These are phyloP conservation scores for Cercospora sp. DNA, from an alignment of 2,329 filamentous ascomycete genomes.

Conservation along the genomic window DNA sequence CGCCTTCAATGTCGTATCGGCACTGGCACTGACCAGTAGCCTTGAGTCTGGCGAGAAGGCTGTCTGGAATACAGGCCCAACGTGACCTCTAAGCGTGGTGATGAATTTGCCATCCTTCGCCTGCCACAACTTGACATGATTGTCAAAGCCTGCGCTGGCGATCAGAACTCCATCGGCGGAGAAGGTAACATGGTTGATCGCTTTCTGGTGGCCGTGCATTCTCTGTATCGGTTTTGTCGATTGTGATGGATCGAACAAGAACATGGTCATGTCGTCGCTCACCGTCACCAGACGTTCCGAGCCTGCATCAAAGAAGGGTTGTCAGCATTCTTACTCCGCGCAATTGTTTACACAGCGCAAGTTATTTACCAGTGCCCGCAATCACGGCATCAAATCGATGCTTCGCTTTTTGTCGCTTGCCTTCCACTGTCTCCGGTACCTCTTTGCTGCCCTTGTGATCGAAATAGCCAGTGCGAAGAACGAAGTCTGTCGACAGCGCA, in stretches of 20 bases:
- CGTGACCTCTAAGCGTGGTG: constrained; percentile 83
- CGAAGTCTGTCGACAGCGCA: constrained; percentile 89
- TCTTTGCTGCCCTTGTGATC: constrained; percentile 72
- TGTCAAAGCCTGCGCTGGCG: constrained; percentile 88
- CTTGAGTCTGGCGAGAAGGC: constrained; percentile 90
- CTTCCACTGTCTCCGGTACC: constrained; percentile 67
- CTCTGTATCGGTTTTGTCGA: constrained; percentile 74
- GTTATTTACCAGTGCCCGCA: constrained; percentile 41
- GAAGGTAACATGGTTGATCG: constrained; percentile 93
- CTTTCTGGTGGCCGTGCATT: constrained; percentile 91
- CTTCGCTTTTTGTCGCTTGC: constrained; percentile 72
- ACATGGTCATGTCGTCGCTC: constrained; percentile 95
- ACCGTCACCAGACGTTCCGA: constrained; percentile 86
- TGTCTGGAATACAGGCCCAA: constrained; percentile 87
- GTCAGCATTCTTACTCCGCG: background rate
- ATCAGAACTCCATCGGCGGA: constrained; percentile 86
- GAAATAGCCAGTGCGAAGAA: constrained; percentile 79
- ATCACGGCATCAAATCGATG: constrained; percentile 84
- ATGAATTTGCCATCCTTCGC: constrained; percentile 76
- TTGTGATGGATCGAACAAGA: constrained; percentile 64
- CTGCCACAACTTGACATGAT: constrained; percentile 91
- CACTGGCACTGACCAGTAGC: constrained; percentile 82
- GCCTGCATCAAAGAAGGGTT: constrained; percentile 44
- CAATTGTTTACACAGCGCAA: constrained; percentile 8
- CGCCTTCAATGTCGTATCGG: constrained; percentile 91